phyloP scores from a whole-genome alignment of 306 rosid genomes.

The Begonia masoniana region DNA sequence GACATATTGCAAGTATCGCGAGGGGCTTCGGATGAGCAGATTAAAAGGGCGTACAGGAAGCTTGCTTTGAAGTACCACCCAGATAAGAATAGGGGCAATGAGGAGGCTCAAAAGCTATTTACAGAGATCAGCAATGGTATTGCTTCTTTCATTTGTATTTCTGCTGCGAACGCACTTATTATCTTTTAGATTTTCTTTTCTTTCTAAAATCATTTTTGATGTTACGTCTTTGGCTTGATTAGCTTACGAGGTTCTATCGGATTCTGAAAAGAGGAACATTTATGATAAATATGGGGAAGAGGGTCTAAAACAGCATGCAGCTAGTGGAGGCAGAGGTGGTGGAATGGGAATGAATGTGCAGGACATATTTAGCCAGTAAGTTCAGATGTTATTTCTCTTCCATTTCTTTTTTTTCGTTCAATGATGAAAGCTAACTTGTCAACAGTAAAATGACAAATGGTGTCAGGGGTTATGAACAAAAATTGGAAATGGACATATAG shows the following conservation, averaged over 20 bases:
- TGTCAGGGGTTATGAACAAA: not conserved
- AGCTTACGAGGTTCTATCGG: conserved; percentile 90
- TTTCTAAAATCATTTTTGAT: too few species aligned
- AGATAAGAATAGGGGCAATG: conserved; percentile 90
- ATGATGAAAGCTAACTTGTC: not conserved
- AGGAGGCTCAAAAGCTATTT: conserved; percentile 74
- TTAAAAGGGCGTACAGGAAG: conserved; percentile 90
- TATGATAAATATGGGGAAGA: conserved; percentile 91
- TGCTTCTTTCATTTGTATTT: not conserved
- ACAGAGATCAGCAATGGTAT: conserved; percentile 87
- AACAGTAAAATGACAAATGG: not conserved
- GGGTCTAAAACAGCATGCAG: conserved; percentile 96
- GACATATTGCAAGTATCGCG: conserved; percentile 73
- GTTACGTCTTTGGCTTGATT: not conserved
- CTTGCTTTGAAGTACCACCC: conserved; percentile 97
- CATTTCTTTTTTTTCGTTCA: not conserved
- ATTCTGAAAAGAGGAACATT: conserved; percentile 68
- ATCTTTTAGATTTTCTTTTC: too few species aligned
- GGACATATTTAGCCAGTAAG: conserved; percentile 80
- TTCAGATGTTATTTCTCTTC: not conserved
- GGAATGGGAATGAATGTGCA: conserved; percentile 77
- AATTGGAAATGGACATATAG: not conserved
- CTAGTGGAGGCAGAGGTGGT: conserved; percentile 77
- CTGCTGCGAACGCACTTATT: too few species aligned
- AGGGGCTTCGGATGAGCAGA: conserved; percentile 88